Conservation (phyloP, 768 basidiomycete genomes). For the Russula ochroleuca region DNA sequence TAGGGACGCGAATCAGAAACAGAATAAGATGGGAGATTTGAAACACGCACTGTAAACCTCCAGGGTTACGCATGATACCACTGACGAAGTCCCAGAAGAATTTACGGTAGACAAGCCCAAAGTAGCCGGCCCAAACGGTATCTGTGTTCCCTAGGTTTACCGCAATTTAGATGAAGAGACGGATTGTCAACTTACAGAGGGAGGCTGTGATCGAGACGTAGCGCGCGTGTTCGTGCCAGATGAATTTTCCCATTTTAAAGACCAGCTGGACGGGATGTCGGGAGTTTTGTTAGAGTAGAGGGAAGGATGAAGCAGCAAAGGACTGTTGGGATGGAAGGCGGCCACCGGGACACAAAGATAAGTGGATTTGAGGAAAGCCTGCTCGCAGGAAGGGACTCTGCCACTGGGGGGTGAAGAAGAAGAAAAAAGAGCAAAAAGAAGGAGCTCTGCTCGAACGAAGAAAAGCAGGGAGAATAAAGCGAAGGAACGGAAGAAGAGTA, state of each 20-base stretch:
- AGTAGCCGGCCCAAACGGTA: conserved; percentile 76
- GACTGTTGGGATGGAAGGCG: conserved; percentile 4
- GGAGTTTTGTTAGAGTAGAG: conserved; percentile 5
- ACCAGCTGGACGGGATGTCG: conserved; percentile 2
- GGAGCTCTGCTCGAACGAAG: conserved; percentile 27
- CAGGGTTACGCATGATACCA: conserved; percentile 71
- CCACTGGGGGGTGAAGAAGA: conserved; percentile 15
- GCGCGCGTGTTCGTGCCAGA: conserved; percentile 79
- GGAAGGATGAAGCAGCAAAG: conserved; percentile 9
- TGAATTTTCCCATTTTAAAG: conserved; percentile 64
- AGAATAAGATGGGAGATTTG: not conserved
- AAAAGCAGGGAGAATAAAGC: not conserved
- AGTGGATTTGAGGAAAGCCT: conserved; percentile 22
- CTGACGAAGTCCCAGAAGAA: conserved; percentile 97
- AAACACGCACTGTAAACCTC: conserved; percentile 69
- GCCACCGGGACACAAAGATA: conserved; percentile 1
- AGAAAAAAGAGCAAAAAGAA: not conserved
- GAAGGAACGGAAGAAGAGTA: not conserved
- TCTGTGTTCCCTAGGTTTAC: conserved; percentile 41
- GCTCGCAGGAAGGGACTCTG: conserved; percentile 22
- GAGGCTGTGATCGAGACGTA: conserved; percentile 63
- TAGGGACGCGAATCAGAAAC: conserved; percentile 35
- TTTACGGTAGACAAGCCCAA: conserved; percentile 80
- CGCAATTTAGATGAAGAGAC: conserved; percentile 9
- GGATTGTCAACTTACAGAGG: conserved; percentile 52